phyloP scores from a whole-genome alignment of 1,284 basidiomycete species.

The Naganishia sp. region DNA sequence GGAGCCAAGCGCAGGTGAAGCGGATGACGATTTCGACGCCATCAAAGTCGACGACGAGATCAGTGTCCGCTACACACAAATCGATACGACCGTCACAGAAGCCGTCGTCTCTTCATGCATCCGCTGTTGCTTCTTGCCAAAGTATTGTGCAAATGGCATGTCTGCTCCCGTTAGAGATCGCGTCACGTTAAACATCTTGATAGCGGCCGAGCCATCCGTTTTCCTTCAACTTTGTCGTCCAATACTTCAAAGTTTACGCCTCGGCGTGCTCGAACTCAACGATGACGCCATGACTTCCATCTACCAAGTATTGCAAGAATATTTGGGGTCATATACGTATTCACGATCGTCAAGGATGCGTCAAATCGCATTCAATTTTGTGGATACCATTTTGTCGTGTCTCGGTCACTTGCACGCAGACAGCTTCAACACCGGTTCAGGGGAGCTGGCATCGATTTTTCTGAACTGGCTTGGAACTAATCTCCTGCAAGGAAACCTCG shows the following conservation, averaged over 20 bases:
- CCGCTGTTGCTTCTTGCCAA: slow-evolving; percentile 61
- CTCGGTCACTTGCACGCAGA: slow-evolving; percentile 61
- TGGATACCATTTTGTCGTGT: slow-evolving; percentile 65
- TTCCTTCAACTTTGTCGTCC: slow-evolving; percentile 64
- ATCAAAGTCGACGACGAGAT: slow-evolving; percentile 61
- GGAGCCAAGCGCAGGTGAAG: background rate
- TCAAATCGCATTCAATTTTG: slow-evolving; percentile 62
- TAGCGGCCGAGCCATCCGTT: slow-evolving; percentile 59
- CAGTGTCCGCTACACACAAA: slow-evolving; percentile 59
- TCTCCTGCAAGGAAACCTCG: slow-evolving; percentile 57
- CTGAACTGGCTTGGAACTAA: slow-evolving; percentile 61
- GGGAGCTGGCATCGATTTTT: slow-evolving; percentile 58
- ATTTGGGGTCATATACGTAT: slow-evolving; percentile 64
- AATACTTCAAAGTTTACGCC: slow-evolving; percentile 62
- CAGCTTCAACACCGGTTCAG: slow-evolving; percentile 54
- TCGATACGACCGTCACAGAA: slow-evolving; percentile 53
- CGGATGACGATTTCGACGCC: slow-evolving; percentile 4
- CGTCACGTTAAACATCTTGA: slow-evolving; percentile 63
- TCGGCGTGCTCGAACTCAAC: slow-evolving; percentile 62
- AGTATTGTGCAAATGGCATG: slow-evolving; percentile 59
- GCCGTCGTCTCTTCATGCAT: slow-evolving; percentile 49
- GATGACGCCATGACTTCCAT: slow-evolving; percentile 60
- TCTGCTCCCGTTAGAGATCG: slow-evolving; percentile 64
- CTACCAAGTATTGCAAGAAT: slow-evolving; percentile 60
- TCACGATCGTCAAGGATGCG: slow-evolving; percentile 62